Percentiles rank a stretch among this genome's conserved stretches.
These are phyloP conservation scores for Backusella mclennaniae DNA, from an alignment of 192 early-diverging fungal species.

Conservation along the genomic window DNA sequence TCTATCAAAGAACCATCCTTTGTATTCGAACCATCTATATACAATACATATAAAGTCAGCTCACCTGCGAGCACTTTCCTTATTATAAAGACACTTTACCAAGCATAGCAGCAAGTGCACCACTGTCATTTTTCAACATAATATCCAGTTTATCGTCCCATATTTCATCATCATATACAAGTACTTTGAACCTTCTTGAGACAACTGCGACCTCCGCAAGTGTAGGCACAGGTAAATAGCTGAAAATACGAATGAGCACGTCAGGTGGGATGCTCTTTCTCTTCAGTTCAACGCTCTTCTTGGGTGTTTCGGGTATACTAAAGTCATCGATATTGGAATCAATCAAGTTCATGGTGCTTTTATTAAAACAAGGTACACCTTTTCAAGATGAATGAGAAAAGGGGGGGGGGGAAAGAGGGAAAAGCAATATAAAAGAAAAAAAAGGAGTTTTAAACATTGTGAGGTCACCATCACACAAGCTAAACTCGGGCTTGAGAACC, in stretches of 20 bases:
- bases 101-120: slow-evolving; percentile 15
- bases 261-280: slow-evolving; percentile 39
- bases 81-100: slow-evolving; percentile 2
- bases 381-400: not conserved
- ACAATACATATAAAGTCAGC: not conserved
- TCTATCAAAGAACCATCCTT: slow-evolving; percentile 17
- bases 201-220: slow-evolving; percentile 53
- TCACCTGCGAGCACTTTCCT: not conserved
- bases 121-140: slow-evolving; percentile 20
- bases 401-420: not conserved
- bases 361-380: not conserved
- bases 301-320: not conserved
- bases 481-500: not conserved
- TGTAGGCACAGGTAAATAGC: slow-evolving; percentile 45
- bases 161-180: slow-evolving; percentile 75
- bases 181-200: slow-evolving; percentile 74
- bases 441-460: not conserved
- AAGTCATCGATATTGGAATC: not conserved
- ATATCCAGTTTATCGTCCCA: slow-evolving; percentile 63
- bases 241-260: slow-evolving; percentile 43
- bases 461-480: not conserved
- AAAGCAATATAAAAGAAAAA: not conserved
- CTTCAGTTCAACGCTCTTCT: not conserved
- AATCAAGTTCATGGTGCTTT: not conserved
- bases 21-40: slow-evolving; percentile 2